A percentile compares a stretch with the other conserved stretches of the same genome.
These are phyloP conservation scores for Cornus controversa DNA, from an alignment of 148 eudicot species.

Conservation along the genomic window DNA sequence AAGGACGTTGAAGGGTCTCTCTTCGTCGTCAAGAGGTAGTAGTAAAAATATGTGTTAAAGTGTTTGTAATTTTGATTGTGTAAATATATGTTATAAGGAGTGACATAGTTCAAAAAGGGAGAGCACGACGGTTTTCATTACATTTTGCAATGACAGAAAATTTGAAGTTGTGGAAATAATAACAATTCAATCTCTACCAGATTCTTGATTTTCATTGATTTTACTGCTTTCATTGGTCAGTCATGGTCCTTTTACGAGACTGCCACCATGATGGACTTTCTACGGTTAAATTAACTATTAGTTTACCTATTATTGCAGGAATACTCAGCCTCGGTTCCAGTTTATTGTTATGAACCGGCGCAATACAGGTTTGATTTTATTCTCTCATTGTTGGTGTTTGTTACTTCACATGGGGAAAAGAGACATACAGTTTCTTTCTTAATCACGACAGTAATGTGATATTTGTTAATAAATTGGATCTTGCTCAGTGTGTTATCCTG, in stretches of 20 bases:
- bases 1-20: conserved; percentile 95
- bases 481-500: too few species aligned
- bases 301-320: conserved; percentile 37
- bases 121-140: too few species aligned
- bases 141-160: too few species aligned
- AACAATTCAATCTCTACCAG: not conserved
- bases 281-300: not conserved
- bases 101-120: too few species aligned
- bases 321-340: conserved; percentile 71
- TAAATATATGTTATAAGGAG: too few species aligned
- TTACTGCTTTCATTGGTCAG: not conserved
- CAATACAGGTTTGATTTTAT: conserved; percentile 50
- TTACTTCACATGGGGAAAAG: conserved; percentile 3
- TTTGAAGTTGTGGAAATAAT: conserved; percentile 1
- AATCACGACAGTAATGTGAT: too few species aligned
- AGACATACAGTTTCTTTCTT: not conserved
- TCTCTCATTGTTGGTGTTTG: not conserved
- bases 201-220: not conserved
- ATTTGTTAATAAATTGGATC: too few species aligned
- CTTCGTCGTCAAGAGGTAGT: conserved; percentile 78
- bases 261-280: too few species aligned
- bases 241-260: not conserved
- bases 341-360: conserved; percentile 82
- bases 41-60: not conserved
- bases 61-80: too few species aligned